Evolutionary conservation across 176 grass and related monocot species (phyloP).

Genomic region (Bolboschoenus planiculmis): DNA sequence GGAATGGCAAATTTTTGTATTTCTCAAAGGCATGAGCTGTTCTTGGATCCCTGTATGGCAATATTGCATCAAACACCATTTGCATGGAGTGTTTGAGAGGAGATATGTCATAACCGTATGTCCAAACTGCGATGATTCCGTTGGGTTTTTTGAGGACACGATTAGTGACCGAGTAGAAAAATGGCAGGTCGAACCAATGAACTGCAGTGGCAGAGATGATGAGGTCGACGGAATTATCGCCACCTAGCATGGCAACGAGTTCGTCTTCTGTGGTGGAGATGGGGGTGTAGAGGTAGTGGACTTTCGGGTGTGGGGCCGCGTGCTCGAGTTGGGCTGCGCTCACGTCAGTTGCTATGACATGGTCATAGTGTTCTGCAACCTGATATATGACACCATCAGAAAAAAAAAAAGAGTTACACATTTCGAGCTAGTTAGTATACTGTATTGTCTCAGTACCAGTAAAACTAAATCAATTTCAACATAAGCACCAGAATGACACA

Average conservation of each 20-base stretch:
- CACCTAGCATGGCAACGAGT: constrained; percentile 41
- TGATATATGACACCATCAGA: background rate
- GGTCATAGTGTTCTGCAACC: constrained; percentile 45
- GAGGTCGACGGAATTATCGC: constrained; percentile 54
- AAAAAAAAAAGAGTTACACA: constrained; percentile 36
- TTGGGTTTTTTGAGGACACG: constrained; percentile 50
- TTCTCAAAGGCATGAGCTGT: constrained; percentile 34
- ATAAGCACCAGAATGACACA: background rate
- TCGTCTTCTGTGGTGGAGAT: constrained; percentile 45
- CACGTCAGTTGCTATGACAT: constrained; percentile 52
- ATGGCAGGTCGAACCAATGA: constrained; percentile 55
- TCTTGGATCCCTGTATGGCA: constrained; percentile 50
- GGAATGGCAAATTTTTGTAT: constrained; percentile 55
- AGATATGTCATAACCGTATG: constrained; percentile 45
- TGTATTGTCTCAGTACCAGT: background rate
- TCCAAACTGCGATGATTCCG: constrained; percentile 57
- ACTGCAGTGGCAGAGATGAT: constrained; percentile 44
- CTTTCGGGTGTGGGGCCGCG: constrained; percentile 33
- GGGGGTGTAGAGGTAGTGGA: constrained; percentile 56
- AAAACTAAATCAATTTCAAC: background rate
- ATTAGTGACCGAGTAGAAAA: constrained; percentile 53
- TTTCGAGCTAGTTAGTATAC: background rate
- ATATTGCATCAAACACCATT: constrained; percentile 24
- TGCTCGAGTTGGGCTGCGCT: constrained; percentile 45
- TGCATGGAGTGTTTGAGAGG: constrained; percentile 31